Percentiles rank a stretch among this genome's conserved stretches.
These are phyloP conservation scores for Wickerhamomyces pijperi DNA, from an alignment of 805 yeast species.

Conservation along the genomic window DNA sequence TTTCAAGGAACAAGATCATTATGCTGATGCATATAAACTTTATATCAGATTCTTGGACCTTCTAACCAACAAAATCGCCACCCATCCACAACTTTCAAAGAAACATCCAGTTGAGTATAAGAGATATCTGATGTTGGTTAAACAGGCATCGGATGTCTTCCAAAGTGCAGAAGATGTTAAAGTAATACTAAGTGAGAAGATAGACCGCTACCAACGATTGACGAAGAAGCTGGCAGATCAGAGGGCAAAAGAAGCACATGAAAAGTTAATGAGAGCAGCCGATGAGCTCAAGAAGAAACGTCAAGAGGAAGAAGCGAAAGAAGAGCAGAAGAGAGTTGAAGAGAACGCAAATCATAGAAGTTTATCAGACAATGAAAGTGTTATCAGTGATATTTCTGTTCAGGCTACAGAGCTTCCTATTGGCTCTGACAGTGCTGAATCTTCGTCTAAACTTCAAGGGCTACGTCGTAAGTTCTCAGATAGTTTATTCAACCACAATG, in stretches of 20 bases:
- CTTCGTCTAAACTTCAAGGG: neutral
- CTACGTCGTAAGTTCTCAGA: neutral
- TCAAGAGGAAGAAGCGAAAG: too few relatives aligned
- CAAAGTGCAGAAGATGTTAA: constrained; percentile 16
- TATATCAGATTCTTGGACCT: constrained; percentile 52
- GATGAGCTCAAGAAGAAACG: neutral
- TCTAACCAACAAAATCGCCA: constrained; percentile 33
- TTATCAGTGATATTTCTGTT: neutral
- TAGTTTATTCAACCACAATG: neutral
- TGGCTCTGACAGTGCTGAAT: neutral
- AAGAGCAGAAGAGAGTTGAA: too few relatives aligned
- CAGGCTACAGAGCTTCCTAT: neutral
- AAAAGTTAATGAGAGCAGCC: constrained; percentile 8
- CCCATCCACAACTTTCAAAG: constrained; percentile 31
- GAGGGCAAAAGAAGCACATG: constrained; percentile 14
- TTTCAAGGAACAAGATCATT: constrained; percentile 30
- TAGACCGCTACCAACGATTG: constrained; percentile 18
- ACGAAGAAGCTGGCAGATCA: constrained; percentile 14
- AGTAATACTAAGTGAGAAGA: constrained; percentile 20
- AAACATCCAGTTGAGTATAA: constrained; percentile 10
- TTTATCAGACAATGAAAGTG: neutral
- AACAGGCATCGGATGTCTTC: constrained; percentile 15
- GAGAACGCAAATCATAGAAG: too few relatives aligned
- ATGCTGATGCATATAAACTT: constrained; percentile 41
- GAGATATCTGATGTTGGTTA: constrained; percentile 8